Percentiles rank a stretch among this genome's conserved stretches.
phyloP scores from a whole-genome alignment of 208 protist genomes.

The Wallacemonas sp. region DNA sequence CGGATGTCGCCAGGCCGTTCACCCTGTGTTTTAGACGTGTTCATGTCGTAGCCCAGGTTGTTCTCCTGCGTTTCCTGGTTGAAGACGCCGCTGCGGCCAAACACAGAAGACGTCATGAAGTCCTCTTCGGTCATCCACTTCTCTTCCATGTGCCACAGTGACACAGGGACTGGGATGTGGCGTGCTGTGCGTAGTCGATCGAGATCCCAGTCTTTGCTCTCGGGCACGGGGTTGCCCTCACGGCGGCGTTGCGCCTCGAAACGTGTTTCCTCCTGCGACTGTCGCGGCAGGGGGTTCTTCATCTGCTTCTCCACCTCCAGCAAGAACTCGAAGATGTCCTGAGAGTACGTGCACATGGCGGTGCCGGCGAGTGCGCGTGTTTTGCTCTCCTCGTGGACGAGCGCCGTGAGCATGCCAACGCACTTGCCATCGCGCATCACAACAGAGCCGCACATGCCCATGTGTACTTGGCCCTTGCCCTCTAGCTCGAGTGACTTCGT shows the following conservation, averaged over 20 bases:
- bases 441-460: slow-evolving; percentile 91
- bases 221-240: slow-evolving; percentile 27
- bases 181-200: slow-evolving; percentile 75
- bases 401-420: slow-evolving; percentile 92
- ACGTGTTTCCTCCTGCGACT: slow-evolving; percentile 59
- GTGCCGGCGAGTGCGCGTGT: slow-evolving; percentile 79
- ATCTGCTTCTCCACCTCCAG: slow-evolving; percentile 91
- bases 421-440: slow-evolving; percentile 87
- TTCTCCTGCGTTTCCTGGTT: slow-evolving; percentile 90
- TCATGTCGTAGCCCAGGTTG: slow-evolving; percentile 84
- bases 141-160: slow-evolving; percentile 91
- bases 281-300: slow-evolving; percentile 53
- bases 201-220: slow-evolving; percentile 71
- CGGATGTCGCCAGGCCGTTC: slow-evolving; percentile 71
- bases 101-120: slow-evolving; percentile 77
- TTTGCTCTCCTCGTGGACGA: slow-evolving; percentile 80
- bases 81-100: slow-evolving; percentile 77
- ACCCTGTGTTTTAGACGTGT: slow-evolving; percentile 69
- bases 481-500: slow-evolving; percentile 70
- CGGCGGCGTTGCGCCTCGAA: slow-evolving; percentile 62
- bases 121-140: slow-evolving; percentile 90
- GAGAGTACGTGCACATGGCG: slow-evolving; percentile 86
- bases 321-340: slow-evolving; percentile 88
- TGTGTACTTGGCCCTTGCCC: slow-evolving; percentile 65
- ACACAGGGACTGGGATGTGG: slow-evolving; percentile 81